Conservation (phyloP, 495 filamentous ascomycete genomes). For the Ascodesmis nigricans region DNA sequence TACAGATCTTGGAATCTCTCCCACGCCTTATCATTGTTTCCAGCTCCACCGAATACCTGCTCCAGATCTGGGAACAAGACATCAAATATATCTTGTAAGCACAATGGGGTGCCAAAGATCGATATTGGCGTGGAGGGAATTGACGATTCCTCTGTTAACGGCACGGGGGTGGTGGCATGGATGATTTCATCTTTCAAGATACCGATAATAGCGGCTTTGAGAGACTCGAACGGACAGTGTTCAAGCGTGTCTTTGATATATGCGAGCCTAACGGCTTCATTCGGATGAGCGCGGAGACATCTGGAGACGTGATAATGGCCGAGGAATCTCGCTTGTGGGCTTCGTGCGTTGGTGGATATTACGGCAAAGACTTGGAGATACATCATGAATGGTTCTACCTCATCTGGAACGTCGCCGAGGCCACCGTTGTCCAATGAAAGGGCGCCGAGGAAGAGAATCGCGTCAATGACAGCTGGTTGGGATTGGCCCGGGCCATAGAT, state of each 20-base stretch:
- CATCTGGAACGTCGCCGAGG: constrained; percentile 22
- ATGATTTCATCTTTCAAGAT: constrained; percentile 72
- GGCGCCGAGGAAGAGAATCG: constrained; percentile 18
- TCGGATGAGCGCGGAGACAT: constrained; percentile 56
- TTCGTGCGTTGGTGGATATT: constrained; percentile 44
- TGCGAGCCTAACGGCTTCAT: constrained; percentile 41
- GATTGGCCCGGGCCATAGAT: constrained; percentile 29
- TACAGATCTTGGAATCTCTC: constrained; percentile 26
- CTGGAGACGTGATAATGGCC: constrained; percentile 51
- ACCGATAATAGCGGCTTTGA: constrained; percentile 59
- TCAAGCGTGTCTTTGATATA: constrained; percentile 65
- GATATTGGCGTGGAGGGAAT: constrained; percentile 8
- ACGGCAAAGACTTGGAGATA: constrained; percentile 41
- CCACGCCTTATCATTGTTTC: constrained; percentile 21
- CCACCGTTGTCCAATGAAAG: constrained; percentile 11
- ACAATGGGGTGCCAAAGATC: constrained; percentile 15
- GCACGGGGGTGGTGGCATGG: constrained; percentile 14
- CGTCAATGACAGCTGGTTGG: constrained; percentile 16
- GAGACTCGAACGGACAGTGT: constrained; percentile 50
- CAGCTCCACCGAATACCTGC: constrained; percentile 4
- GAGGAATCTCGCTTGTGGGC: constrained; percentile 43
- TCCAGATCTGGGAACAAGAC: constrained; percentile 16
- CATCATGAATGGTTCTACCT: constrained; percentile 28
- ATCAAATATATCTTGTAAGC: constrained; percentile 14
- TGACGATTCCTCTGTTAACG: constrained; percentile 7